Percentiles rank a stretch among this genome's conserved stretches.
Evolutionary conservation across 2,329 filamentous ascomycete genomes (phyloP).

Genomic region (Periglandula ipomoeae): DNA sequence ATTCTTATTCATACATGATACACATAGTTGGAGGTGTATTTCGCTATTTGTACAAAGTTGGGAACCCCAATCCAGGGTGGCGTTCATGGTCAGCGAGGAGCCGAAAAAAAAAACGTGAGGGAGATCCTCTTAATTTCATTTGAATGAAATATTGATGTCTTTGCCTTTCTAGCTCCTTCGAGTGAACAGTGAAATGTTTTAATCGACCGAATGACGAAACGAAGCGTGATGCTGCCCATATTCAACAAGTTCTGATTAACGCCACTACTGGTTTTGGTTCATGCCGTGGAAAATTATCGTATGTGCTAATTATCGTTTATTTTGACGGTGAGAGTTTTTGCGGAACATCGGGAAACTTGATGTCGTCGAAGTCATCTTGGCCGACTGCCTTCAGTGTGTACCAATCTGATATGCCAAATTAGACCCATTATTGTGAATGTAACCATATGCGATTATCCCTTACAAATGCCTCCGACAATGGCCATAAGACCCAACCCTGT

Average conservation of each 20-base stretch:
- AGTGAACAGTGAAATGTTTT: too few relatives aligned
- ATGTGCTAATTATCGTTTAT: slow-evolving; percentile 10
- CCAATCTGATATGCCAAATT: slow-evolving; percentile 32
- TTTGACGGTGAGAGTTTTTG: slow-evolving; percentile 33
- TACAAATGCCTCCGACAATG: slow-evolving; percentile 83
- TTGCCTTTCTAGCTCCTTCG: not conserved
- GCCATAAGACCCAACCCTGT: slow-evolving; percentile 67
- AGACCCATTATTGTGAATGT: not conserved
- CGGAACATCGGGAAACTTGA: slow-evolving; percentile 74
- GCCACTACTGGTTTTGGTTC: not conserved
- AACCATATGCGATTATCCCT: slow-evolving; percentile 28
- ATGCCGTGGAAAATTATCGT: not conserved
- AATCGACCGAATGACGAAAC: too few relatives aligned
- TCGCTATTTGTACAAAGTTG: not conserved
- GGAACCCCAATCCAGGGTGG: not conserved
- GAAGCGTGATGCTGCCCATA: too few relatives aligned
- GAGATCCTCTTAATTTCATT: not conserved
- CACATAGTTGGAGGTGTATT: not conserved
- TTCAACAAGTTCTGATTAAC: not conserved
- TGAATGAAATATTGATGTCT: too few relatives aligned
- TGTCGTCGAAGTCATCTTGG: slow-evolving; percentile 95
- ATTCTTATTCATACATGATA: slow-evolving; percentile 2
- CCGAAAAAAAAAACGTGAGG: not conserved
- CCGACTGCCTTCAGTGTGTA: slow-evolving; percentile 74
- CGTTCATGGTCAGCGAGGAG: not conserved